These are phyloP conservation scores for Pleurotus tuber-regium DNA, from an alignment of 768 basidiomycete species.

Conservation along the genomic window DNA sequence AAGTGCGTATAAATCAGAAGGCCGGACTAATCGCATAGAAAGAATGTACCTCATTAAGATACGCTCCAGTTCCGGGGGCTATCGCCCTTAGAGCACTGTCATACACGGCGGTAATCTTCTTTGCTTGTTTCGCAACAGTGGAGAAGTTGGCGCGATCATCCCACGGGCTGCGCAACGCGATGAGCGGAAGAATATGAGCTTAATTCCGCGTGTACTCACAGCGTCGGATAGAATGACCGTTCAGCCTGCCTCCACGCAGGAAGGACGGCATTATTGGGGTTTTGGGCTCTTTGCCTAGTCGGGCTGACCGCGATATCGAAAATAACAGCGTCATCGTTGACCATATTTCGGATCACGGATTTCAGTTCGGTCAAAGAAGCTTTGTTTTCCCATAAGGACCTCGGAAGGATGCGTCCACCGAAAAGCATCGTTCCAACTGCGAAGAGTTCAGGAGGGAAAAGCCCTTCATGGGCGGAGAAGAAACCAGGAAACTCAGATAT, in stretches of 20 bases:
- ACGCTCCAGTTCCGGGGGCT: conserved; percentile 5
- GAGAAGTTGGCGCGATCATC: background rate
- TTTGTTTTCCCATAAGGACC: conserved; percentile 10
- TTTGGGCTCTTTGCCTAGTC: conserved; percentile 8
- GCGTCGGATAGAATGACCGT: conserved; percentile 3
- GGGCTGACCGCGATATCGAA: conserved; percentile 10
- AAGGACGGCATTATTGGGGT: conserved; percentile 10
- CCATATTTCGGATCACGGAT: conserved; percentile 6
- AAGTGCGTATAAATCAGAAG: too few relatives aligned
- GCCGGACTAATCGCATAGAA: background rate
- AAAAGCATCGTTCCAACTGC: background rate
- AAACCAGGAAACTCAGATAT: background rate
- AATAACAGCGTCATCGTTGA: conserved; percentile 6
- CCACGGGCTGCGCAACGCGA: background rate
- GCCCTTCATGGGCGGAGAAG: background rate
- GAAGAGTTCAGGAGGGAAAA: background rate
- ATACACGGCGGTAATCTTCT: conserved; percentile 7
- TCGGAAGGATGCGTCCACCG: conserved; percentile 6
- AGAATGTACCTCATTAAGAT: conserved; percentile 8
- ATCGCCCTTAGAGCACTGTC: conserved; percentile 2
- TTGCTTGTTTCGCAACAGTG: background rate
- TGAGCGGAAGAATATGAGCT: background rate
- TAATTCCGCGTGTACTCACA: conserved; percentile 8
- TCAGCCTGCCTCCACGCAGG: conserved; percentile 11
- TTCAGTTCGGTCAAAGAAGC: conserved; percentile 4